Percentiles rank a stretch among this genome's conserved stretches.
Evolutionary conservation across 208 protist species (phyloP).

Genomic region (Spongospora subterranea): DNA sequence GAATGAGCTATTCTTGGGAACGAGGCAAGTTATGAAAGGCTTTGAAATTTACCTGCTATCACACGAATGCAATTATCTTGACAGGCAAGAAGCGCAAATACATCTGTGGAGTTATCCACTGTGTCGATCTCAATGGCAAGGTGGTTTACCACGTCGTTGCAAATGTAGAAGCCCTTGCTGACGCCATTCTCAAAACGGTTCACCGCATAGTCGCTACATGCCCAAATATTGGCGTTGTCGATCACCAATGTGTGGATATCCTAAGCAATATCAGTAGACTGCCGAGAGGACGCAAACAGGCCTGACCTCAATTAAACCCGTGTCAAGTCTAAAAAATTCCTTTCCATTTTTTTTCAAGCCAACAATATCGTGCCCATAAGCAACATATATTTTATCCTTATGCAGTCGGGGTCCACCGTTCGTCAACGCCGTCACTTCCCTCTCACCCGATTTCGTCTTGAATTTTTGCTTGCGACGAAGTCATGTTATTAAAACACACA

Average conservation of each 20-base stretch:
- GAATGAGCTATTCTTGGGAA: background rate
- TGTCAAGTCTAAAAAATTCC: slow-evolving; percentile 5
- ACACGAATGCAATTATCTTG: slow-evolving; percentile 34
- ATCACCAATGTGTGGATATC: background rate
- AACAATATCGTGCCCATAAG: background rate
- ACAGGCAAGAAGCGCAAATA: background rate
- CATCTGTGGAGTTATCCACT: background rate
- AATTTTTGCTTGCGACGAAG: background rate
- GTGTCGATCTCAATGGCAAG: slow-evolving; percentile 24
- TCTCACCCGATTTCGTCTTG: background rate
- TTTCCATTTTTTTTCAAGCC: slow-evolving; percentile 46
- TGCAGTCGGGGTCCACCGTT: background rate
- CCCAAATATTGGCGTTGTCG: slow-evolving; percentile 45
- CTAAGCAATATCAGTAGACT: background rate
- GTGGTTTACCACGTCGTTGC: slow-evolving; percentile 1
- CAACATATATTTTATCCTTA: slow-evolving; percentile 40
- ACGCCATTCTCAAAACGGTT: slow-evolving; percentile 49
- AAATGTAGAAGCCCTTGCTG: slow-evolving; percentile 1
- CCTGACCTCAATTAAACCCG: slow-evolving; percentile 2
- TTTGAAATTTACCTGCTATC: background rate
- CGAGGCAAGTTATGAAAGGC: background rate
- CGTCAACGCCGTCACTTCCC: slow-evolving; percentile 34
- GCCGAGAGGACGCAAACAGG: background rate
- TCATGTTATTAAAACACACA: background rate
- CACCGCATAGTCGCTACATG: background rate